Conservation (phyloP, 2,329 filamentous ascomycete species). For the Fusarium cicatricum region DNA sequence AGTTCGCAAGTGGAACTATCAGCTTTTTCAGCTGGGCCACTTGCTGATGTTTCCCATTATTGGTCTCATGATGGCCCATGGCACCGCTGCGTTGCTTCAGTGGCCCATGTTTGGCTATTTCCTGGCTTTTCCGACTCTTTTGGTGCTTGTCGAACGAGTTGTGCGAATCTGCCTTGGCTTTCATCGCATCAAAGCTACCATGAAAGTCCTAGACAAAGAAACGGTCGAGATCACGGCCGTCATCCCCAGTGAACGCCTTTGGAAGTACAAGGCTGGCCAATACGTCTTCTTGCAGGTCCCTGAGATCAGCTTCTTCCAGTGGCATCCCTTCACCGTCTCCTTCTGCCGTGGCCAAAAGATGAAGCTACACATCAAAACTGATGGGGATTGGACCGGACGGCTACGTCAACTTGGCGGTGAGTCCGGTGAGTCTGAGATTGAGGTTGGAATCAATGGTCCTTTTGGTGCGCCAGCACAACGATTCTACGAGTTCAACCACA, state of each 20-base stretch:
- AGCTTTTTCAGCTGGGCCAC: slow-evolving; percentile 65
- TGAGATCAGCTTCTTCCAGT: slow-evolving; percentile 61
- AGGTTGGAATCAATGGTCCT: slow-evolving; percentile 64
- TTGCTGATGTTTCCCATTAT: slow-evolving; percentile 67
- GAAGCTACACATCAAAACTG: slow-evolving; percentile 65
- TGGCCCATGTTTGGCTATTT: slow-evolving; percentile 66
- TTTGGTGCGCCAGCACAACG: slow-evolving; percentile 66
- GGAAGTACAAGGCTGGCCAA: slow-evolving; percentile 64
- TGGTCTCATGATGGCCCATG: slow-evolving; percentile 63
- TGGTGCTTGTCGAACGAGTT: slow-evolving; percentile 58
- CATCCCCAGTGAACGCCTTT: slow-evolving; percentile 57
- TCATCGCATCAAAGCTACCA: slow-evolving; percentile 55
- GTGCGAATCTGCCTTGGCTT: slow-evolving; percentile 58
- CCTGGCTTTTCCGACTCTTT: slow-evolving; percentile 60
- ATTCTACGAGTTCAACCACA: slow-evolving; percentile 66
- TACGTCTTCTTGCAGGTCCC: slow-evolving; percentile 66
- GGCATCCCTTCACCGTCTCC: slow-evolving; percentile 68
- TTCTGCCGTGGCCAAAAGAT: slow-evolving; percentile 61
- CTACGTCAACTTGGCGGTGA: slow-evolving; percentile 54
- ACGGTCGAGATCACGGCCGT: slow-evolving; percentile 59
- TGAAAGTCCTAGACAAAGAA: slow-evolving; percentile 60
- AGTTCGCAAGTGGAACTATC: slow-evolving; percentile 60
- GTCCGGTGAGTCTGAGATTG: slow-evolving; percentile 48
- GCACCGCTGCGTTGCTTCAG: slow-evolving; percentile 59
- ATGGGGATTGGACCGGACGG: slow-evolving; percentile 63